Evolutionary conservation across 2,329 filamentous ascomycete genomes (phyloP), one percentile per base, ranked within the genome.

Genomic region (Epichloe sp.): DNA sequence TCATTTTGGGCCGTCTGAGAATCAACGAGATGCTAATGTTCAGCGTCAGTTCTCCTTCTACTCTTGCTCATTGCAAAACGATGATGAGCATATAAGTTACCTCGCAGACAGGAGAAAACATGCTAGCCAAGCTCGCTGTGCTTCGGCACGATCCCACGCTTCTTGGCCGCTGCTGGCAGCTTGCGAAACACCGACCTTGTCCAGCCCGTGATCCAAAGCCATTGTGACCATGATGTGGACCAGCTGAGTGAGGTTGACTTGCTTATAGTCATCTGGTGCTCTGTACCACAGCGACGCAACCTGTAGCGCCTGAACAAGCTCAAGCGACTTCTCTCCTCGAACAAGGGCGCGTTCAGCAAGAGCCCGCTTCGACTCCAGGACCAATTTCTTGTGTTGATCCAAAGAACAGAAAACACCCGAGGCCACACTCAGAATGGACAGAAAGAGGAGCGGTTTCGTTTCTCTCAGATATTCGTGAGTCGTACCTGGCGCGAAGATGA

Each of bases 51-150:
- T n/a, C n/a, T 46, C 15, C 35, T 7, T 45, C 4, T 38, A 8
- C 12, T 38, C 12, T 38, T n/a, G 36, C 36, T 14, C 15, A 38
- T 36, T 26, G 34, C 12, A 40, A 8, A 44, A 19, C n/a, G 31
- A 26, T 6, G 14, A 42, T 23, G 38, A 31, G 26, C 26, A 4
- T 4, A 11, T 12, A 19, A 11, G 14, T 17, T 35, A 51, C 50
- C 50, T 51, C 31, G 45, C 40, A 17, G 44, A 47, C 23, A 51
- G 11, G 34, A 44, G 44, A 51, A 48, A 51, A n/a, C 50, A 51
- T 14, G 36, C 44, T 2, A 51, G 44, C 50, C 50, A 51, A 15
- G 50, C 44, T 26, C 50, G 38, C 35, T 48, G 44, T 15, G 26
- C 50, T 34, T 51, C 50, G 26, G 50, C 50, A 14, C 44, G 44